phyloP scores from a whole-genome alignment of 352 stramenopile species.

The Phytophthora cactorum region DNA sequence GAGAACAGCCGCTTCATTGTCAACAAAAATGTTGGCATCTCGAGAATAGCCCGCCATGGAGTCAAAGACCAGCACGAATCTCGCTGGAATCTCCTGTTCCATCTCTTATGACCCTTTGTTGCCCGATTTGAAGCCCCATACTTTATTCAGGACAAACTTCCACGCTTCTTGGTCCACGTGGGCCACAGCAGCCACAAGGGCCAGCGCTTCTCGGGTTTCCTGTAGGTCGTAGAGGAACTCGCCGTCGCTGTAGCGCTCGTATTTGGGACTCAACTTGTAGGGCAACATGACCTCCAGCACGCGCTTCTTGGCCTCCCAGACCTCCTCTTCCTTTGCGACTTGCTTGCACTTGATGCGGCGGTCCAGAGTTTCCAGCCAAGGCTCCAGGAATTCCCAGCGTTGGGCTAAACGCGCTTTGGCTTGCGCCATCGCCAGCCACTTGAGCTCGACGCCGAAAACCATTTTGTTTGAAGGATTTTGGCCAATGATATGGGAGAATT shows the following conservation, averaged over 20 bases:
- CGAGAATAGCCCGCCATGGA: neutral
- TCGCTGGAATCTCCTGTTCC: slow-evolving; percentile 14
- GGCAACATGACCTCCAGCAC: slow-evolving; percentile 3
- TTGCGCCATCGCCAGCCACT: too few species aligned
- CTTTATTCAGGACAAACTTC: slow-evolving; percentile 18
- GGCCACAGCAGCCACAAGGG: slow-evolving; percentile 33
- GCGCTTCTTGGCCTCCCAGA: neutral
- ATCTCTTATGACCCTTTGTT: slow-evolving; percentile 5
- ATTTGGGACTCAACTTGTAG: neutral
- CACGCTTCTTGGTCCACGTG: slow-evolving; percentile 25
- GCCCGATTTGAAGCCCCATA: neutral
- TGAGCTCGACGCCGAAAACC: too few species aligned
- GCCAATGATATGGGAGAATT: too few species aligned
- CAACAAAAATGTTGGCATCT: neutral
- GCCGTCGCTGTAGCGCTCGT: neutral
- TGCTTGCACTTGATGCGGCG: neutral
- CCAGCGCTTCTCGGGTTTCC: slow-evolving; percentile 29
- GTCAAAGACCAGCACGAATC: neutral
- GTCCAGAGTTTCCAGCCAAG: neutral
- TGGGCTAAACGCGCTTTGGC: neutral
- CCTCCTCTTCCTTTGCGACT: neutral
- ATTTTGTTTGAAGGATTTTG: too few species aligned
- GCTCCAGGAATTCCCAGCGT: neutral
- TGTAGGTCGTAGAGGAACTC: neutral
- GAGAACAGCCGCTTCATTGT: neutral